Evolutionary conservation across 2,329 filamentous ascomycete genomes (phyloP).

Genomic region (Plenodomus lindquistii): DNA sequence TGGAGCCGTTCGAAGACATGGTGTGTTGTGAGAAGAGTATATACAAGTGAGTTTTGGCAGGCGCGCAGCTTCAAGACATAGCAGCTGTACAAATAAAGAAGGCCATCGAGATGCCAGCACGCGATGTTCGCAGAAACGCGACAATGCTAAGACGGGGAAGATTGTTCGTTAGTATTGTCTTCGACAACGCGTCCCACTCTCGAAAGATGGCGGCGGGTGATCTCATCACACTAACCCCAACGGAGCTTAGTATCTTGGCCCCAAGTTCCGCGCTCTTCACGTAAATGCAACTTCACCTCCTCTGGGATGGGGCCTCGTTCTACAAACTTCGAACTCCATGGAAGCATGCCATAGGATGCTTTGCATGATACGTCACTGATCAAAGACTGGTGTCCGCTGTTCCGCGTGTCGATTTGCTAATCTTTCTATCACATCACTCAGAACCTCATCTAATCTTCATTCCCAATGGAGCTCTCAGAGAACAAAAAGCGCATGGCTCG

Average conservation of each 20-base stretch:
- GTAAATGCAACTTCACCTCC: background rate
- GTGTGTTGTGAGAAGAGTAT: background rate
- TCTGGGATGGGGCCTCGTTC: too few relatives aligned
- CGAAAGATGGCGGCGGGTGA: background rate
- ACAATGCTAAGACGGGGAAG: slow-evolving; percentile 12
- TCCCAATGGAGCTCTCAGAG: slow-evolving; percentile 32
- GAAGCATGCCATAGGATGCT: background rate
- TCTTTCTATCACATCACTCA: too few relatives aligned
- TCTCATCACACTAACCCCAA: background rate
- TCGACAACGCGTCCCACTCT: slow-evolving; percentile 1
- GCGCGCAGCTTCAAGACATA: slow-evolving; percentile 7
- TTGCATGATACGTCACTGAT: too few relatives aligned
- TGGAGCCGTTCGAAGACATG: slow-evolving; percentile 32
- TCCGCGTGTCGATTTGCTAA: too few relatives aligned
- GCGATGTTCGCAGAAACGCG: background rate
- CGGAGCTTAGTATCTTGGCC: background rate
- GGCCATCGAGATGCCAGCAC: background rate
- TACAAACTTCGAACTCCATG: too few relatives aligned
- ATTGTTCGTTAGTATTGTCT: slow-evolving; percentile 6
- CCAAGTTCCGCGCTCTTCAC: background rate
- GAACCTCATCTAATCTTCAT: background rate
- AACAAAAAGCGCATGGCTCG: slow-evolving; percentile 58
- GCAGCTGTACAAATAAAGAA: background rate
- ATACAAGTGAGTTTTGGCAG: background rate
- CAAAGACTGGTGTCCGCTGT: too few relatives aligned